Conservation (phyloP, 805 yeast genomes). For the Torulaspora gathmanii region DNA sequence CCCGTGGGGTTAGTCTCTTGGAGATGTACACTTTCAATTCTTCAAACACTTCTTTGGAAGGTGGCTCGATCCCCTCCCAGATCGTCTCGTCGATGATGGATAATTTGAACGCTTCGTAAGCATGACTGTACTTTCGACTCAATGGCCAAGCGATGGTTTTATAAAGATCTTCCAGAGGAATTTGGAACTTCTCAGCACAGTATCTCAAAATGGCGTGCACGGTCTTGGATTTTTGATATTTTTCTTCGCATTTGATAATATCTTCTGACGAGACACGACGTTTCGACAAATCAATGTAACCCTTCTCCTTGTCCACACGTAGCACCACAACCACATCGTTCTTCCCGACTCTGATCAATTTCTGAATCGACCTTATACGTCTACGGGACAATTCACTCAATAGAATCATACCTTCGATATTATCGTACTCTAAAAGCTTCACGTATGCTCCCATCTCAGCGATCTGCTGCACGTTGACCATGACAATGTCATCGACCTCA, state of each 20-base stretch:
- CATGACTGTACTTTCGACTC: slow-evolving; percentile 92
- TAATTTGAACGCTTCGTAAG: slow-evolving; percentile 93
- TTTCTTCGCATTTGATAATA: slow-evolving; percentile 93
- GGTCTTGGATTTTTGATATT: slow-evolving; percentile 93
- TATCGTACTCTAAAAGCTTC: slow-evolving; percentile 91
- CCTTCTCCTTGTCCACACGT: slow-evolving; percentile 98
- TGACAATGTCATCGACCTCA: slow-evolving; percentile 97
- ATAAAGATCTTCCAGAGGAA: slow-evolving; percentile 80
- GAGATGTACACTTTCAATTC: slow-evolving; percentile 85
- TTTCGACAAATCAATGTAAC: slow-evolving; percentile 94
- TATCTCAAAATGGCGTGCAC: slow-evolving; percentile 98
- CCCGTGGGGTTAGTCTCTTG: slow-evolving; percentile 95
- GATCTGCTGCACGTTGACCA: slow-evolving; percentile 97
- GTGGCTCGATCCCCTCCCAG: slow-evolving; percentile 73
- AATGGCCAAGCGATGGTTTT: slow-evolving; percentile 95
- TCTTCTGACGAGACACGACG: slow-evolving; percentile 98
- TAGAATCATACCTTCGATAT: slow-evolving; percentile 97
- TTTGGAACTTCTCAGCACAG: slow-evolving; percentile 93
- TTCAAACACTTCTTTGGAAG: slow-evolving; percentile 67
- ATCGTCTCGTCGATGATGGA: slow-evolving; percentile 86
- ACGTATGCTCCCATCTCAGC: slow-evolving; percentile 99
- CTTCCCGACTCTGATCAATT: slow-evolving; percentile 94
- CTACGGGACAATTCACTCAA: slow-evolving; percentile 95
- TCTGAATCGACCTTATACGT: slow-evolving; percentile 97
- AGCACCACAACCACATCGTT: slow-evolving; percentile 97